Conservation (phyloP, 305 asterid species). For the Plantago lanceolata region DNA sequence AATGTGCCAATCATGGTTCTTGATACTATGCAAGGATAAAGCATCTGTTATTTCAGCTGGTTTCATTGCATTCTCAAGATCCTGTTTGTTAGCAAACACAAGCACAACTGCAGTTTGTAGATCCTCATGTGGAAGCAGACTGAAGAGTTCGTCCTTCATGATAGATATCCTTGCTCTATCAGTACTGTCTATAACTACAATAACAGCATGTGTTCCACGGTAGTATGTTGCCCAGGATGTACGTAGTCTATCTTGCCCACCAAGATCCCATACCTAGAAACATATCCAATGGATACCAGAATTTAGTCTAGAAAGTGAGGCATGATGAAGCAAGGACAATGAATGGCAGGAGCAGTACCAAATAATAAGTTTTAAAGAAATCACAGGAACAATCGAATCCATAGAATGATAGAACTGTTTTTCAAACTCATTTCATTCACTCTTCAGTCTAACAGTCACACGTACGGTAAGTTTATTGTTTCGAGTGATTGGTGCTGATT, state of each 20-base stretch:
- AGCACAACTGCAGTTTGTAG: slow-evolving; percentile 73
- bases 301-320: neutral
- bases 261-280: slow-evolving; percentile 92
- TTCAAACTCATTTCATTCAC: too few relatives aligned
- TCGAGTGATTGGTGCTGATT: too few relatives aligned
- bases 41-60: slow-evolving; percentile 96
- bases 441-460: too few relatives aligned
- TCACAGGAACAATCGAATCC: too few relatives aligned
- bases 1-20: slow-evolving; percentile 96
- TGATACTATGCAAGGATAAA: slow-evolving; percentile 86
- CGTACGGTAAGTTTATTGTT: too few relatives aligned
- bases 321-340: neutral
- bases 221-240: slow-evolving; percentile 95
- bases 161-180: slow-evolving; percentile 85
- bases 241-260: slow-evolving; percentile 89
- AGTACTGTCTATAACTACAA: slow-evolving; percentile 84
- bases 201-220: slow-evolving; percentile 87
- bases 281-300: neutral
- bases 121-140: slow-evolving; percentile 81
- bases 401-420: too few relatives aligned
- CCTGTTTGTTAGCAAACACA: slow-evolving; percentile 88
- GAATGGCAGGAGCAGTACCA: neutral
- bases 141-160: slow-evolving; percentile 80
- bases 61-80: slow-evolving; percentile 87
- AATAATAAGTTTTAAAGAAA: too few relatives aligned